Conservation (phyloP, 2,329 filamentous ascomycete genomes). For the Cladosporium austrohemisphaericum region DNA sequence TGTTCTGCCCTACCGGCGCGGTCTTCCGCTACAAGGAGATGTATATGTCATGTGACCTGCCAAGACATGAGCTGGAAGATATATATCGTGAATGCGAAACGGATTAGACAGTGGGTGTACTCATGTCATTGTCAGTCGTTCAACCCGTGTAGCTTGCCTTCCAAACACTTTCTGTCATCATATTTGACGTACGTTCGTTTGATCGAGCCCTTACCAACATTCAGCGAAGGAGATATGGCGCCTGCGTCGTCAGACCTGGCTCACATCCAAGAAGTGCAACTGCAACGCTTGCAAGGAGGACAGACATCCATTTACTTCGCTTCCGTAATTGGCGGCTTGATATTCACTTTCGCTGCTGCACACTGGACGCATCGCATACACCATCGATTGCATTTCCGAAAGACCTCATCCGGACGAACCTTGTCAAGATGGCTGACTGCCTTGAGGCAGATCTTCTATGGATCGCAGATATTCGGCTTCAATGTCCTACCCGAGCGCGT, state of each 20-base stretch:
- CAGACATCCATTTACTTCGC: conserved; percentile 19
- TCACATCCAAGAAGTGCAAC: conserved; percentile 10
- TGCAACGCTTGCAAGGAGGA: conserved; percentile 13
- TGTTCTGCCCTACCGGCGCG: conserved; percentile 10
- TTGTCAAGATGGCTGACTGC: not conserved
- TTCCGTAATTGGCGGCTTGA: conserved; percentile 15
- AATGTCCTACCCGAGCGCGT: conserved; percentile 8
- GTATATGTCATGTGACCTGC: conserved; percentile 8
- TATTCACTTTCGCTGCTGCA: conserved; percentile 17
- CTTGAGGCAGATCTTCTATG: not conserved
- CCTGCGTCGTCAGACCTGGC: conserved; percentile 7
- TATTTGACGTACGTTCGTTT: no score
- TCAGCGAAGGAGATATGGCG: no score
- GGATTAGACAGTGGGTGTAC: not conserved
- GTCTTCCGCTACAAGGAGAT: conserved; percentile 8
- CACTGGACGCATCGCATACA: conserved; percentile 17
- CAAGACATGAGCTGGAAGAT: not conserved
- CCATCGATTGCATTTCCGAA: conserved; percentile 2
- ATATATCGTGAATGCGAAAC: not conserved
- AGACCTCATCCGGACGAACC: not conserved
- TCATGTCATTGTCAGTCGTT: no score
- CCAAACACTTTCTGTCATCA: no score
- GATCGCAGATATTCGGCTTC: not conserved
- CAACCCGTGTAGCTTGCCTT: no score
- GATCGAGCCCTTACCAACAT: no score